phyloP scores from a whole-genome alignment of 2,329 filamentous ascomycete species.

The Paracoccidioides lutzii region DNA sequence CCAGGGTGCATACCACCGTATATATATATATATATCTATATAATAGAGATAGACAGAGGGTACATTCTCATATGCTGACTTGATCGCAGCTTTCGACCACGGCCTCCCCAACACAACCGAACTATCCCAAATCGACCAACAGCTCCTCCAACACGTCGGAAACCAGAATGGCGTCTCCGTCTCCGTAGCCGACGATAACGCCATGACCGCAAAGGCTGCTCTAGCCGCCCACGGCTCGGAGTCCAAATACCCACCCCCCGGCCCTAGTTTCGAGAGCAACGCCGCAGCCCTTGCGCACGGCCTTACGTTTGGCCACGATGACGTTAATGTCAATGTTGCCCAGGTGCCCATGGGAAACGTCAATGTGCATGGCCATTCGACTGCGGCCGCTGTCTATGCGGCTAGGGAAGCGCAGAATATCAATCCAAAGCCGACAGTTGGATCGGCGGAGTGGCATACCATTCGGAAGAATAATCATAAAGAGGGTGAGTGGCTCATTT shows the following conservation, averaged over 20 bases:
- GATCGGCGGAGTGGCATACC: constrained; percentile 96
- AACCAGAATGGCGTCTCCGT: constrained; percentile 40
- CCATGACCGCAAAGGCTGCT: constrained; percentile 36
- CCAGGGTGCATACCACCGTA: constrained; percentile 12
- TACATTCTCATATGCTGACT: too few species aligned
- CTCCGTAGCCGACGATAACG: constrained; percentile 25
- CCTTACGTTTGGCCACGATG: constrained; percentile 18
- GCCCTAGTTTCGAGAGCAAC: constrained; percentile 10
- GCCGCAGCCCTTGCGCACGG: constrained; percentile 6
- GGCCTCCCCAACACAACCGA: constrained; percentile 26
- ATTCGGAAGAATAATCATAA: constrained; percentile 96
- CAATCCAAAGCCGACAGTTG: constrained; percentile 70
- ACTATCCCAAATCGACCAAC: constrained; percentile 32
- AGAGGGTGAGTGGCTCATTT: constrained; percentile 53
- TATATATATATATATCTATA: too few species aligned
- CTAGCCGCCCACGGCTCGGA: constrained; percentile 33
- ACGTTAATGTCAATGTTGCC: constrained; percentile 31
- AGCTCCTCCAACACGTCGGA: constrained; percentile 37
- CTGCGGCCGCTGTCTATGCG: constrained; percentile 46
- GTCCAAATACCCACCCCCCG: constrained; percentile 30
- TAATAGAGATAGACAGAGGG: too few species aligned
- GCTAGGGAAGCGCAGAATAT: constrained; percentile 40
- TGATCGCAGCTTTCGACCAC: constrained; percentile 22
- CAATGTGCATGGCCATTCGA: constrained; percentile 31
- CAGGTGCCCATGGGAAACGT: constrained; percentile 21